These are phyloP conservation scores for Trichoderma koningii DNA, from an alignment of 2,329 filamentous ascomycete species.

Conservation along the genomic window DNA sequence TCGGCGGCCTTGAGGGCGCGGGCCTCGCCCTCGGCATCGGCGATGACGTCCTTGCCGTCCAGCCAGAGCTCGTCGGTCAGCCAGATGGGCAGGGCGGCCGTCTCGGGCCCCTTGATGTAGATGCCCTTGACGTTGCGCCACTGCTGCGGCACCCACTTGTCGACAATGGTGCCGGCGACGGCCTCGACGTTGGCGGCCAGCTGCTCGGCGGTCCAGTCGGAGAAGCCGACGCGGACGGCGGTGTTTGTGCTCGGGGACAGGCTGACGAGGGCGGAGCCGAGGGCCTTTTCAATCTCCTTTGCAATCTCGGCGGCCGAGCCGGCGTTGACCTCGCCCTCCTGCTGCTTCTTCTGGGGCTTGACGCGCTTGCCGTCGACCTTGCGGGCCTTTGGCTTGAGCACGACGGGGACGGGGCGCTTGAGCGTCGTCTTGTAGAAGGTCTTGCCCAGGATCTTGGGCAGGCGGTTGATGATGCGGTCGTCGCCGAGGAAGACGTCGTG, in stretches of 20 bases:
- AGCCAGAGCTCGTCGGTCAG: conserved; percentile 89
- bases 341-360: conserved; percentile 56
- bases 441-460: conserved; percentile 83
- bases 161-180: conserved; percentile 68
- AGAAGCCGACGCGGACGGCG: conserved; percentile 75
- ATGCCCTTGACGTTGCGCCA: conserved; percentile 84
- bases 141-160: conserved; percentile 79
- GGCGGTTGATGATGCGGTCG: conserved; percentile 73
- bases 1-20: conserved; percentile 46
- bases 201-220: conserved; percentile 72
- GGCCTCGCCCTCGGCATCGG: conserved; percentile 55
- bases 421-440: conserved; percentile 81
- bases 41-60: conserved; percentile 72
- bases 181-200: conserved; percentile 78
- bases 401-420: conserved; percentile 86
- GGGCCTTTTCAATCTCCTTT: conserved; percentile 76
- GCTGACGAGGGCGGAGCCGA: conserved; percentile 77
- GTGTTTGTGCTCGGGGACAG: conserved; percentile 78
- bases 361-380: conserved; percentile 62
- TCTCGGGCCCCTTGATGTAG: conserved; percentile 88
- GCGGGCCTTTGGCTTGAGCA: conserved; percentile 63
- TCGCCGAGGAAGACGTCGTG: conserved; percentile 95
- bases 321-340: conserved; percentile 44
- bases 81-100: conserved; percentile 91
- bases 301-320: conserved; percentile 68